A percentile compares a stretch with the other conserved stretches of the same genome.
Evolutionary conservation across 768 basidiomycete genomes (phyloP).

Genomic region (Psilocybe subaeruginosa): DNA sequence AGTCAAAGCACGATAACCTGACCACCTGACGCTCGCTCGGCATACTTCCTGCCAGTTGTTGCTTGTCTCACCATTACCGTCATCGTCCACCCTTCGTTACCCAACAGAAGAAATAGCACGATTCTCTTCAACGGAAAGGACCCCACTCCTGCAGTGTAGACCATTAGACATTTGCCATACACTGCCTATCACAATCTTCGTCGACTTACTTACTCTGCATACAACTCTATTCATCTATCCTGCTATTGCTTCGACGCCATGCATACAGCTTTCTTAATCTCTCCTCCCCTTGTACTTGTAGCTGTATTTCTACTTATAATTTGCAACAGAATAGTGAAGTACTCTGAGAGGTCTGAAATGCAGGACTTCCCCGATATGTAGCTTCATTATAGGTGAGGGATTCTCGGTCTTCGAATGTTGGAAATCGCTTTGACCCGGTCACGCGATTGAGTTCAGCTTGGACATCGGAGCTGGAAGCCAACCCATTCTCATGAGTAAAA

Average conservation of each 20-base stretch:
- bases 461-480: conserved; percentile 29
- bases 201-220: background rate
- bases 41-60: background rate
- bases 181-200: background rate
- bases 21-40: background rate
- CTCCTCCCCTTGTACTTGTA: background rate
- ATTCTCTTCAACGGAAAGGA: background rate
- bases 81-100: background rate
- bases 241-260: background rate
- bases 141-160: background rate
- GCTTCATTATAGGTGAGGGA: conserved; percentile 31
- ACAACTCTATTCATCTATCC: background rate
- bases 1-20: conserved; percentile 14
- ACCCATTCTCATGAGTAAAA: too few species aligned
- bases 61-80: background rate
- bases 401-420: conserved; percentile 26
- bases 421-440: conserved; percentile 31
- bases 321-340: background rate
- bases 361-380: conserved; percentile 5
- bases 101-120: background rate
- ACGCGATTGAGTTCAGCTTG: conserved; percentile 37
- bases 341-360: conserved; percentile 18
- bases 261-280: background rate
- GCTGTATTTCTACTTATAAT: background rate
- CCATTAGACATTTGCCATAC: too few species aligned